Base-by-base conservation (phyloP, 495 filamentous ascomycete genomes). In the Mytilinidion resinicola region DNA sequence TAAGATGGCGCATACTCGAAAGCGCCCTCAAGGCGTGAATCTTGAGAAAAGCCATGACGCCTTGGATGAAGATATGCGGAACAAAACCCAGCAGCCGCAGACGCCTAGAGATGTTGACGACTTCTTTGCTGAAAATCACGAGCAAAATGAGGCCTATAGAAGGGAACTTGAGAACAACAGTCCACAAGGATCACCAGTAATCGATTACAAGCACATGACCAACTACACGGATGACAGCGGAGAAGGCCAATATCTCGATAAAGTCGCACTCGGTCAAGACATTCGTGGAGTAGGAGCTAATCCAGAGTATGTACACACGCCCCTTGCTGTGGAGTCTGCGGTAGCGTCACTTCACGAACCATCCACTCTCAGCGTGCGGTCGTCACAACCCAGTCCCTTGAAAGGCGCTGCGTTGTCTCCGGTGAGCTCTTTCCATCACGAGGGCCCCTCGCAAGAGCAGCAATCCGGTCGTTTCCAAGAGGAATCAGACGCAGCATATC, bases 261-360 rank as follows among this genome's bases (percentile, higher is more conserved):
- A 72, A 34, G 72, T 85, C 35, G 76, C 82, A 30, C 77, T 84
- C 43, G 86, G 82, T 17, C 86, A 88, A 59, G 80, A 85, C 49
- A 82, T 95, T 19, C 80, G 80, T 44, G 81, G 80, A 3, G 70
- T 86, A 25, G 86, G 79, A 35, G 81, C 84, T 15, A 95, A 90
- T 60, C 86, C 90, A 15, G 77, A 87, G 50, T 87, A 87, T 66
- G 78, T 91, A 1, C 83, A 88, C 50, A 80, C 78, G 6, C 85
- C 84, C 3, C 56, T 79, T n/a, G 86, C 78, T 7, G 85, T 92
- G 4, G 90, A 95, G 70, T 96, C 91, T 35, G 86, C 85, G 20
- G 91, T 96, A 36, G 91, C 91, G 10, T 95, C 90, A 8, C 77
- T 96, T 9, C 80, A 90, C 47, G 88, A 95, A 36, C 86, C 85